Evolutionary conservation across 805 yeast genomes (phyloP).

Genomic region (Clavispora fructus): DNA sequence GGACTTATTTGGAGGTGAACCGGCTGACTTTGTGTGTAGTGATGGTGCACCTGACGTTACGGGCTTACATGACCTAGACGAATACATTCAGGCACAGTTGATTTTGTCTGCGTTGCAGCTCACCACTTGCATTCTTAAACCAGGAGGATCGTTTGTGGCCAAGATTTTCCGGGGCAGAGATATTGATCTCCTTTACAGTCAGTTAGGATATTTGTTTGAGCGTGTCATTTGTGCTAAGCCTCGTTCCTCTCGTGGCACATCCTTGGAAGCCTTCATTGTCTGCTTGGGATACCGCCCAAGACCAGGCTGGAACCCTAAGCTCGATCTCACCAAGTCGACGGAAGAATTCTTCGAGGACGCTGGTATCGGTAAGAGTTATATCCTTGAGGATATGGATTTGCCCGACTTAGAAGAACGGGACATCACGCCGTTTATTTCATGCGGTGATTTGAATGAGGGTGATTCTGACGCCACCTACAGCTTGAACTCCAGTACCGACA

Average conservation of each 20-base stretch:
- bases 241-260: conserved; percentile 89
- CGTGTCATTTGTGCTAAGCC: conserved; percentile 94
- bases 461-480: conserved; percentile 95
- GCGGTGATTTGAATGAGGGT: conserved; percentile 83
- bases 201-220: conserved; percentile 79
- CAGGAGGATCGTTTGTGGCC: conserved; percentile 93
- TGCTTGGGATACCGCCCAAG: conserved; percentile 86
- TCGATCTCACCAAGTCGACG: conserved; percentile 55
- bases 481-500: conserved; percentile 35
- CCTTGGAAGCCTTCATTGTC: conserved; percentile 89
- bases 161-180: conserved; percentile 96
- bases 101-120: conserved; percentile 86
- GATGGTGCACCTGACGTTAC: conserved; percentile 99
- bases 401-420: conserved; percentile 56
- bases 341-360: conserved; percentile 76
- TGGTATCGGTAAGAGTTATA: conserved; percentile 50
- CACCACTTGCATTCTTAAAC: conserved; percentile 81
- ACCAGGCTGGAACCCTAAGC: conserved; percentile 72
- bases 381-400: conserved; percentile 41
- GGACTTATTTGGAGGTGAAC: conserved; percentile 81
- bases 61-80: conserved; percentile 93
- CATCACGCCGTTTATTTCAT: conserved; percentile 90
- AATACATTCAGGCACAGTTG: conserved; percentile 92
- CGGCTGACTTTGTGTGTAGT: conserved; percentile 92
- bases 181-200: conserved; percentile 90